Conservation (phyloP, 1,139 yeast genomes). For the Meyerozyma athensensis region DNA sequence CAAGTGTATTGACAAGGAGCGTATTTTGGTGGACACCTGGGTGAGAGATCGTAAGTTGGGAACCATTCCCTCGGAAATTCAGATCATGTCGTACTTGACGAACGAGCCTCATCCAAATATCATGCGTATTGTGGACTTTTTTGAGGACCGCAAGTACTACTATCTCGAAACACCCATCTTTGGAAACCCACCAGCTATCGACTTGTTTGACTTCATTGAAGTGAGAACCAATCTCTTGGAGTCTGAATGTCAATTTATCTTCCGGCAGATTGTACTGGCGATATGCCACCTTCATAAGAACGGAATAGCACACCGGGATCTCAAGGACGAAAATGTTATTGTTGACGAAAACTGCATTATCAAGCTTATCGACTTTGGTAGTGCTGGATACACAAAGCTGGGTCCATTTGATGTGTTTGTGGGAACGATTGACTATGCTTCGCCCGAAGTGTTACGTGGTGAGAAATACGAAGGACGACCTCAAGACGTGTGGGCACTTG, state of each 20-base stretch:
- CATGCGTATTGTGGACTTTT: slow-evolving; percentile 78
- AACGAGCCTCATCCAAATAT: slow-evolving; percentile 82
- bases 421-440: slow-evolving; percentile 95
- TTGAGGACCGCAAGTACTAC: slow-evolving; percentile 84
- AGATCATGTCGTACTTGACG: slow-evolving; percentile 77
- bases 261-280: slow-evolving; percentile 75
- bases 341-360: slow-evolving; percentile 74
- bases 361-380: slow-evolving; percentile 90
- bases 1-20: slow-evolving; percentile 85
- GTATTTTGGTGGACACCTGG: slow-evolving; percentile 96
- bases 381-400: slow-evolving; percentile 82
- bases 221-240: slow-evolving; percentile 76
- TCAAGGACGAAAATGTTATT: slow-evolving; percentile 91
- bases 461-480: slow-evolving; percentile 87
- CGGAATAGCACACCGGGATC: slow-evolving; percentile 91
- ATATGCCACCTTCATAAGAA: slow-evolving; percentile 74
- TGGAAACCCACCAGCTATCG: slow-evolving; percentile 85
- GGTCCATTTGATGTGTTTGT: slow-evolving; percentile 98
- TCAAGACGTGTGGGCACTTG: slow-evolving; percentile 96
- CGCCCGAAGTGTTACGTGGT: slow-evolving; percentile 91
- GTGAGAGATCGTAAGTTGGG: slow-evolving; percentile 87
- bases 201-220: slow-evolving; percentile 87
- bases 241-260: slow-evolving; percentile 68
- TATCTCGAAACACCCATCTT: slow-evolving; percentile 89
- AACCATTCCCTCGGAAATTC: slow-evolving; percentile 92